Evolutionary conservation across 805 yeast genomes (phyloP).

Genomic region (Starmerella tilneyi): DNA sequence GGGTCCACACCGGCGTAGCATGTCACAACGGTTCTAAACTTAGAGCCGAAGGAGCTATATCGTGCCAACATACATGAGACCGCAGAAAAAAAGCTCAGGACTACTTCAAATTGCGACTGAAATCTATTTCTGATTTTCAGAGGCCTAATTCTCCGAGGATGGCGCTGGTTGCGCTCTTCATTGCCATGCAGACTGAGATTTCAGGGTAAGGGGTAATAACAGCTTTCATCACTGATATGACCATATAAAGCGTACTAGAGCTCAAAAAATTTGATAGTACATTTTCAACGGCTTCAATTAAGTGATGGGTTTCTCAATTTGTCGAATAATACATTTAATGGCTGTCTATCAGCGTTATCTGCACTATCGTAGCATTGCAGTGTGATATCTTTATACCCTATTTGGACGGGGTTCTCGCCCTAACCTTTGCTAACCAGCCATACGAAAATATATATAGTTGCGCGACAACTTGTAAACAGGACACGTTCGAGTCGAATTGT

Average conservation of each 20-base stretch:
- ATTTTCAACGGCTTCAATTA: background rate
- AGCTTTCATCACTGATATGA: background rate
- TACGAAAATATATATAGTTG: slow-evolving; percentile 13
- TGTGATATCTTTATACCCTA: slow-evolving; percentile 11
- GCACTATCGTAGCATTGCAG: background rate
- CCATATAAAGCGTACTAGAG: too few relatives aligned
- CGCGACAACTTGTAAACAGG: background rate
- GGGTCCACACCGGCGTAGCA: too few relatives aligned
- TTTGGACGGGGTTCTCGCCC: background rate
- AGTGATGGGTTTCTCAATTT: slow-evolving; percentile 4
- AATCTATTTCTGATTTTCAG: too few relatives aligned
- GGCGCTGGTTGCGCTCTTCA: too few relatives aligned
- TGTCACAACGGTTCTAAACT: too few relatives aligned
- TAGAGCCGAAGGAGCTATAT: too few relatives aligned
- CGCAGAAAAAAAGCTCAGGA: too few relatives aligned
- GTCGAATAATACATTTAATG: slow-evolving; percentile 14
- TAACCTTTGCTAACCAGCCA: slow-evolving; percentile 13
- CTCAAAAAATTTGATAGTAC: too few relatives aligned
- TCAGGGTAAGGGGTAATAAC: background rate
- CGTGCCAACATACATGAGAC: too few relatives aligned
- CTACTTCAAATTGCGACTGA: too few relatives aligned
- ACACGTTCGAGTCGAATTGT: background rate
- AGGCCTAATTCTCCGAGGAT: too few relatives aligned
- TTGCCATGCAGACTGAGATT: too few relatives aligned
- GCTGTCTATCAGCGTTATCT: background rate